A percentile compares a stretch with the other conserved stretches of the same genome.
phyloP scores from a whole-genome alignment of 345 rosid genomes.

The Microcos paniculata region DNA sequence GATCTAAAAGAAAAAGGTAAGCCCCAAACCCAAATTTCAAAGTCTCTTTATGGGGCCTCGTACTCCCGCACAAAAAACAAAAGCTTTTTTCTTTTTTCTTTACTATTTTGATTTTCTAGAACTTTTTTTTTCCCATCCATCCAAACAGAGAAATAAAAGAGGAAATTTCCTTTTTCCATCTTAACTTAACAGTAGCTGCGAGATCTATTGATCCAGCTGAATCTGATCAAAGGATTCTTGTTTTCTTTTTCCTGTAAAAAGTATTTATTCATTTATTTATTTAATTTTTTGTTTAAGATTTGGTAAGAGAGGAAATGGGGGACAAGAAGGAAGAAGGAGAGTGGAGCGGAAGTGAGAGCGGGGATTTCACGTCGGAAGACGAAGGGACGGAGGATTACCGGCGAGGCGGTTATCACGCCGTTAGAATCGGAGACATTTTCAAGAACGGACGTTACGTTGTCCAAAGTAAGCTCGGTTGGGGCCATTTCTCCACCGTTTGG shows the following conservation, averaged over 20 bases:
- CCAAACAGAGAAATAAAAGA: not conserved
- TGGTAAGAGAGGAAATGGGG: slow-evolving; percentile 25
- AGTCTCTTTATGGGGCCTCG: not conserved
- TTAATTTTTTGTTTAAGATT: not conserved
- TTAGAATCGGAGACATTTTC: slow-evolving; percentile 62
- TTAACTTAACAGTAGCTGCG: not conserved
- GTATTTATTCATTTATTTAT: not conserved
- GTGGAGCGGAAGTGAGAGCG: slow-evolving; percentile 44
- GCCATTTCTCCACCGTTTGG: slow-evolving; percentile 87
- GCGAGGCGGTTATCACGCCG: slow-evolving; percentile 73
- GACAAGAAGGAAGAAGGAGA: slow-evolving; percentile 39
- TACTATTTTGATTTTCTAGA: not conserved
- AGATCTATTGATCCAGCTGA: slow-evolving; percentile 7
- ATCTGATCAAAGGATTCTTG: slow-evolving; percentile 9
- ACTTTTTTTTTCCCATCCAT: not conserved
- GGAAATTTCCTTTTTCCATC: not conserved
- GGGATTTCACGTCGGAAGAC: slow-evolving; percentile 65
- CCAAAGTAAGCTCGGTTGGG: slow-evolving; percentile 78
- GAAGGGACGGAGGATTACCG: slow-evolving; percentile 76
- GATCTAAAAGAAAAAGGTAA: not conserved
- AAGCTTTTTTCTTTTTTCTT: too few relatives aligned
- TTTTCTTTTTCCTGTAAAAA: too few relatives aligned
- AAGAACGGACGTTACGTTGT: slow-evolving; percentile 64
- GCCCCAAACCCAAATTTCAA: not conserved
- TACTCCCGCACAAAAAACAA: slow-evolving; percentile 9